Conservation (phyloP, 176 grass and related monocot genomes). For the Alopecurus myosuroides region DNA sequence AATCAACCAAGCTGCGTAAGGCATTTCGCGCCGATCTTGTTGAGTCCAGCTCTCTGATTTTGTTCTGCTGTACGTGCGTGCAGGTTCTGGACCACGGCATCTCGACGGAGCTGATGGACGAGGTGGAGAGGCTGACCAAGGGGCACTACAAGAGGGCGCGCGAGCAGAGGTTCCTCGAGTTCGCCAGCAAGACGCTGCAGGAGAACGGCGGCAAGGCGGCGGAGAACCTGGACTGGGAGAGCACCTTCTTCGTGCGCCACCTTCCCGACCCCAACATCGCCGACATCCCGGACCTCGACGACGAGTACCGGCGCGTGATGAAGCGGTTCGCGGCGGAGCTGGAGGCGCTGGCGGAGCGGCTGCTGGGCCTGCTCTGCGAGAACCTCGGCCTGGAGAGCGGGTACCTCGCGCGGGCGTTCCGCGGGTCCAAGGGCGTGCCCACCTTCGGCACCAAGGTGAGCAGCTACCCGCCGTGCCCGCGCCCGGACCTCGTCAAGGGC, state of each 20-base stretch:
- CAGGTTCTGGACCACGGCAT: slow-evolving; percentile 85
- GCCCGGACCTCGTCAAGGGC: slow-evolving; percentile 69
- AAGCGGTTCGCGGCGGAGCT: slow-evolving; percentile 60
- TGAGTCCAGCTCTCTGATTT: background rate
- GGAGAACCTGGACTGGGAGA: slow-evolving; percentile 74
- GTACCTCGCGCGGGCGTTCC: slow-evolving; percentile 52
- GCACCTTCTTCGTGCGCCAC: slow-evolving; percentile 76
- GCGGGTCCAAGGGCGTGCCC: slow-evolving; percentile 34
- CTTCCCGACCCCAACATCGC: slow-evolving; percentile 56
- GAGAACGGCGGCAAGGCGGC: slow-evolving; percentile 17
- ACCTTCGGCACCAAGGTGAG: slow-evolving; percentile 87
- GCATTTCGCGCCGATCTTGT: background rate
- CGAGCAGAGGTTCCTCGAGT: slow-evolving; percentile 74
- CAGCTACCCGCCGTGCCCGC: slow-evolving; percentile 89
- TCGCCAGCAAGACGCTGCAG: slow-evolving; percentile 52
- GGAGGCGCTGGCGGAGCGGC: slow-evolving; percentile 56
- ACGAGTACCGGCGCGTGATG: slow-evolving; percentile 56
- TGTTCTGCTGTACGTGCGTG: background rate
- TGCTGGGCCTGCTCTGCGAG: slow-evolving; percentile 71
- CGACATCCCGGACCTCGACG: slow-evolving; percentile 53
- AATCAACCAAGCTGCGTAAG: background rate
- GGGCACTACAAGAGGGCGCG: slow-evolving; percentile 62
- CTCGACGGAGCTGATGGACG: slow-evolving; percentile 70
- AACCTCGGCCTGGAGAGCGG: slow-evolving; percentile 58
- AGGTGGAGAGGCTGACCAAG: slow-evolving; percentile 87